Conservation (phyloP, 768 basidiomycete genomes). For the Pleurotus eryngii region DNA sequence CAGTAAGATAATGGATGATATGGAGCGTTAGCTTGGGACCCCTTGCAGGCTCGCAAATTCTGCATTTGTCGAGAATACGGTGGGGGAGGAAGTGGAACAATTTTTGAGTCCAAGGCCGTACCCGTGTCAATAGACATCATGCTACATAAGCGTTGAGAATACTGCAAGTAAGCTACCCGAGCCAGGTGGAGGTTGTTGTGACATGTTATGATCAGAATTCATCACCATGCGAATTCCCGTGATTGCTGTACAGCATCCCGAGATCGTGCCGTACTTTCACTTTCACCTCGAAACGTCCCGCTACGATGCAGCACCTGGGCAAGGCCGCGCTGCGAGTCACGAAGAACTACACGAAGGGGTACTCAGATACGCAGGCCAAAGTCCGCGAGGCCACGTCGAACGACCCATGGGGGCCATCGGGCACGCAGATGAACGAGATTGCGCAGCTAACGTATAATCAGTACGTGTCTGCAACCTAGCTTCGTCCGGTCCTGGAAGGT, state of each 20-base stretch:
- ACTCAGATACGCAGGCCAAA: slow-evolving; percentile 93
- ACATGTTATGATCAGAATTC: not conserved
- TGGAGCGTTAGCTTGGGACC: no score
- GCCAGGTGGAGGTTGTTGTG: not conserved
- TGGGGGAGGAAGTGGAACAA: no score
- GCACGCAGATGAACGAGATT: slow-evolving; percentile 98
- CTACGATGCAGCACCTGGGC: slow-evolving; percentile 71
- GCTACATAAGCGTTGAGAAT: no score
- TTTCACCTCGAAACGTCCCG: not conserved
- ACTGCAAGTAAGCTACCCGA: not conserved
- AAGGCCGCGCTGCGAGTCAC: slow-evolving; percentile 84
- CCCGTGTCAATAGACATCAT: no score
- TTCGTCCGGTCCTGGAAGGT: not conserved
- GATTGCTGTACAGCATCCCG: not conserved
- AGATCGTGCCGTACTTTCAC: not conserved
- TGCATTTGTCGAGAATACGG: no score
- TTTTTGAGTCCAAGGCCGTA: no score
- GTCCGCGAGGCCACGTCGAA: slow-evolving; percentile 96
- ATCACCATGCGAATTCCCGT: not conserved
- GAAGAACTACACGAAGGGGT: slow-evolving; percentile 95
- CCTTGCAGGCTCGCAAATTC: no score
- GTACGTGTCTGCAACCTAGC: slow-evolving; percentile 42
- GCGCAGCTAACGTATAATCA: slow-evolving; percentile 97
- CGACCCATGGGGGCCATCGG: slow-evolving; percentile 97
- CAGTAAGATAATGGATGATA: no score